Evolutionary conservation across 2,329 filamentous ascomycete genomes (phyloP).

Genomic region (Elsinoe perseae): DNA sequence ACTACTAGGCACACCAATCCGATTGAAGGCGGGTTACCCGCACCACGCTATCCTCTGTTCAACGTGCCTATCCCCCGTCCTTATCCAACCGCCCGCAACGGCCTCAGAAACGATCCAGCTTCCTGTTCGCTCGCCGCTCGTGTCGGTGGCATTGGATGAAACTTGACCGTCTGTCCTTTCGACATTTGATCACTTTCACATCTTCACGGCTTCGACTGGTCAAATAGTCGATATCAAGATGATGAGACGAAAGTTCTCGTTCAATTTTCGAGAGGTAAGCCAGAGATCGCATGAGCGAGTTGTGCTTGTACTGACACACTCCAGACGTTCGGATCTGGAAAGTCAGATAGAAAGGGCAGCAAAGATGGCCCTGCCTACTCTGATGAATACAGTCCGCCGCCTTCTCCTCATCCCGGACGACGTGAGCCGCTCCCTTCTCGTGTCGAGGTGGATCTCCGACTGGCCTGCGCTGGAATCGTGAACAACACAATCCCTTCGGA

Average conservation of each 20-base stretch:
- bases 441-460: conserved; percentile 39
- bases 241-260: conserved; percentile 40
- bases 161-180: not conserved
- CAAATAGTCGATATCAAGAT: conserved; percentile 15
- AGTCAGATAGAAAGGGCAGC: conserved; percentile 24
- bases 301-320: conserved; percentile 15
- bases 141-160: conserved; percentile 1
- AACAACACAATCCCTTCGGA: conserved; percentile 32
- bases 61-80: conserved; percentile 15
- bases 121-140: not conserved
- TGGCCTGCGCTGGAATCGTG: conserved; percentile 40
- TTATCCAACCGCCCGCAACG: conserved; percentile 13
- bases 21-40: conserved; percentile 9
- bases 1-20: conserved; percentile 13
- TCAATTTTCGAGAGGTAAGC: conserved; percentile 34
- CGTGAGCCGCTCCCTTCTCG: conserved; percentile 36
- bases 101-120: conserved; percentile 2
- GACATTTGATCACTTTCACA: conserved; percentile 4
- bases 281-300: not conserved
- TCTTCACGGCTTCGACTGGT: conserved; percentile 11
- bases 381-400: conserved; percentile 29
- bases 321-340: conserved; percentile 25
- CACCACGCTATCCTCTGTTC: conserved; percentile 13
- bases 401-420: conserved; percentile 37
- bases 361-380: conserved; percentile 26